These are phyloP conservation scores for Colletotrichum acutatum DNA, from an alignment of 2,329 filamentous ascomycete species.

Conservation along the genomic window DNA sequence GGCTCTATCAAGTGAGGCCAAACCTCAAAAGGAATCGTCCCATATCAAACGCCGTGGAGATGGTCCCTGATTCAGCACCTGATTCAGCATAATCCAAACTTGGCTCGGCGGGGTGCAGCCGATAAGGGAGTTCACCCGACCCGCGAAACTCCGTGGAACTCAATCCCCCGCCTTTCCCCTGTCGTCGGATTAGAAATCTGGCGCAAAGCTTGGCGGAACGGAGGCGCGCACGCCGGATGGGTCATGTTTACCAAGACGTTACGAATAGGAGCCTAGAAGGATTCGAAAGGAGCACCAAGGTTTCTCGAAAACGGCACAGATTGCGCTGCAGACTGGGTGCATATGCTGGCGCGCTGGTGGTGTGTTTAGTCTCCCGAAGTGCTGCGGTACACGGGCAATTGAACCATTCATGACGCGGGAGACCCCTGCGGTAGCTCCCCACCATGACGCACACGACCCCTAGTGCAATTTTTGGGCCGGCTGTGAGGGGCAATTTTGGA, in stretches of 20 bases:
- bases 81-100: background rate
- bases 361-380: background rate
- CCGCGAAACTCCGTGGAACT: background rate
- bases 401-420: background rate
- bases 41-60: background rate
- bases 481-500: background rate
- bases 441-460: constrained; percentile 1
- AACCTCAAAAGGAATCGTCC: too few species aligned
- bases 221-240: background rate
- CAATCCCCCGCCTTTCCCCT: background rate
- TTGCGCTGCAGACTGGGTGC: too few species aligned
- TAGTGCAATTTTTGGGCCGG: background rate
- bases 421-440: background rate
- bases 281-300: too few species aligned
- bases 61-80: background rate
- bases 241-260: too few species aligned
- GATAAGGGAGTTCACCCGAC: background rate
- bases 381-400: too few species aligned
- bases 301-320: too few species aligned
- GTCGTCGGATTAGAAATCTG: background rate
- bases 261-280: too few species aligned
- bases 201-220: background rate
- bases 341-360: too few species aligned
- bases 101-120: background rate
- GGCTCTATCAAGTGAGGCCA: too few species aligned